These are phyloP conservation scores for Solanum piurae DNA, from an alignment of 257 asterid genomes.

Conservation along the genomic window DNA sequence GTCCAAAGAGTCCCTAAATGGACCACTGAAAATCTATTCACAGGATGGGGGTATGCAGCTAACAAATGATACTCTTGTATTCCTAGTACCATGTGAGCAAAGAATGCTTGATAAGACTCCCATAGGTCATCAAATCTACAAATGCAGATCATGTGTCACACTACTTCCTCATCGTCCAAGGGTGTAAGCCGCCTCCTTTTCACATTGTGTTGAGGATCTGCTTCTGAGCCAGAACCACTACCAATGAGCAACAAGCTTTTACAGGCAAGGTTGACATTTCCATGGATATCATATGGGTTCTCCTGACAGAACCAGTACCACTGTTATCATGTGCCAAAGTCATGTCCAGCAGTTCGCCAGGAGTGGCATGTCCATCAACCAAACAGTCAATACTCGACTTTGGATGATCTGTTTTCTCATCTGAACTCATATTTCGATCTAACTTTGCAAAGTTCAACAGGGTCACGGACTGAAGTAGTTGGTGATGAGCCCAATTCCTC, in stretches of 20 bases:
- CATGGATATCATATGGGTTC: constrained; percentile 10
- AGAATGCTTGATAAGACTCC: not conserved
- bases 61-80: not conserved
- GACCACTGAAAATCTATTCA: not conserved
- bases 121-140: not conserved
- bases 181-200: constrained; percentile 42
- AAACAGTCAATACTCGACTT: constrained; percentile 4
- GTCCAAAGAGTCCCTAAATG: not conserved
- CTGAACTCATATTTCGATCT: constrained; percentile 8
- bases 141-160: constrained; percentile 28
- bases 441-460: constrained; percentile 16
- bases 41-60: not conserved
- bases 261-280: not conserved
- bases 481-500: constrained; percentile 19
- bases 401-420: constrained; percentile 13
- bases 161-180: constrained; percentile 14
- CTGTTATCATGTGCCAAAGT: constrained; percentile 12
- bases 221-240: constrained; percentile 7
- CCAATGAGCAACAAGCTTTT: not conserved
- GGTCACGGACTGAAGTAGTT: constrained; percentile 19
- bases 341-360: constrained; percentile 14
- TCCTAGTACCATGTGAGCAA: not conserved
- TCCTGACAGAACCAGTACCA: constrained; percentile 1
- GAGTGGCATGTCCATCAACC: constrained; percentile 15
- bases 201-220: constrained; percentile 25